Percentiles rank a stretch among this genome's conserved stretches.
Evolutionary conservation across 176 grass and related monocot species (phyloP).

Genomic region (Tuctoria greenei): DNA sequence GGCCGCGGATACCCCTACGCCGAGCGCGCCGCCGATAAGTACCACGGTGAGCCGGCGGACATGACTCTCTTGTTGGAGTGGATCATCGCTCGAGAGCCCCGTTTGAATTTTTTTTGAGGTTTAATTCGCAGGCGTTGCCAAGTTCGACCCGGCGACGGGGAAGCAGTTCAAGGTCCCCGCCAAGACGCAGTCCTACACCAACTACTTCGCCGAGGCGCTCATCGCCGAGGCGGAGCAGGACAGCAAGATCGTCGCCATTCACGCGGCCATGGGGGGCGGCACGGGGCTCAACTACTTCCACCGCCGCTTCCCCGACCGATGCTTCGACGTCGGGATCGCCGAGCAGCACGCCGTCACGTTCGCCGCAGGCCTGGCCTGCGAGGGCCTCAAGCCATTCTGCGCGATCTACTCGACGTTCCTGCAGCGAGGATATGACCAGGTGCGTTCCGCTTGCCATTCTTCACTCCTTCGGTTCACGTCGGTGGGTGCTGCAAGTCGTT

Average conservation of each 20-base stretch:
- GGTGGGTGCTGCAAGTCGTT: background rate
- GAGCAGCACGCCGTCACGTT: conserved; percentile 99
- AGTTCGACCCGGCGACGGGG: conserved; percentile 93
- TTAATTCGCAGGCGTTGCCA: conserved; percentile 55
- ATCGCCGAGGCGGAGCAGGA: conserved; percentile 91
- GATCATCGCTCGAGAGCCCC: background rate
- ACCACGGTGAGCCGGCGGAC: conserved; percentile 59
- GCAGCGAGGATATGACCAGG: conserved; percentile 96
- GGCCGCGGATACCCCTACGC: conserved; percentile 97
- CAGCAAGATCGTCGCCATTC: conserved; percentile 83
- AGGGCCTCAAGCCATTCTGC: conserved; percentile 95
- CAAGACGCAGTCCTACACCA: conserved; percentile 81
- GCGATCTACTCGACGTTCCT: conserved; percentile 97
- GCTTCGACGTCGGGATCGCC: conserved; percentile 96
- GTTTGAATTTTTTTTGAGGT: background rate
- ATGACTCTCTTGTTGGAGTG: background rate
- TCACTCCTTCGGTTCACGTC: background rate
- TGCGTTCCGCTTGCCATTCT: background rate
- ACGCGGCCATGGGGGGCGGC: conserved; percentile 96
- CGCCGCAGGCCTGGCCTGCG: conserved; percentile 87
- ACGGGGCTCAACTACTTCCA: conserved; percentile 96
- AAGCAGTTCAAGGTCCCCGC: conserved; percentile 77
- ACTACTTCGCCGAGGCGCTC: conserved; percentile 90
- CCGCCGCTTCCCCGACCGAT: conserved; percentile 83
- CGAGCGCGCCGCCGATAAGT: conserved; percentile 92